These are phyloP conservation scores for Cryptococcus amylolentus DNA, from an alignment of 1,284 basidiomycete genomes.

Conservation along the genomic window DNA sequence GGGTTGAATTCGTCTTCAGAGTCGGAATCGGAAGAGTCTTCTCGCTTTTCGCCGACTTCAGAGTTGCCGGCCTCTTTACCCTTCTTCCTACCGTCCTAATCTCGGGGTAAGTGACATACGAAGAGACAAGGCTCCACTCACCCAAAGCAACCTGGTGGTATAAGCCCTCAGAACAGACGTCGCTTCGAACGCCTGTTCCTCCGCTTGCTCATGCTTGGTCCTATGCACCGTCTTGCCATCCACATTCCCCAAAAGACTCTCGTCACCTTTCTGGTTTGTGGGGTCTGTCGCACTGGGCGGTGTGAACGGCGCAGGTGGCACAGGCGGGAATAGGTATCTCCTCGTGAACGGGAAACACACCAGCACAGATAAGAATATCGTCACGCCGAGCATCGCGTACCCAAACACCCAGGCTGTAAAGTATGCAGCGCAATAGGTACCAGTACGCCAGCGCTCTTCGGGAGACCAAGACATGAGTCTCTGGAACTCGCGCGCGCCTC, in stretches of 20 bases:
- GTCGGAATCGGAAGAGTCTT: slow-evolving; percentile 18
- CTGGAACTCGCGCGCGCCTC: slow-evolving; percentile 53
- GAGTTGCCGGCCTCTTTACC: slow-evolving; percentile 46
- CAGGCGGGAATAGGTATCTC: slow-evolving; percentile 55
- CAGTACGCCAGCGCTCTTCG: slow-evolving; percentile 53
- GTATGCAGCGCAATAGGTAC: slow-evolving; percentile 52
- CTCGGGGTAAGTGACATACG: neutral
- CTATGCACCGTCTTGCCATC: slow-evolving; percentile 45
- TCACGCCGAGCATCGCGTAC: slow-evolving; percentile 49
- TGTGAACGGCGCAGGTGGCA: slow-evolving; percentile 43
- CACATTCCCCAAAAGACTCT: slow-evolving; percentile 47
- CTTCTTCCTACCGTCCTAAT: slow-evolving; percentile 35
- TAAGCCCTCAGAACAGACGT: slow-evolving; percentile 46
- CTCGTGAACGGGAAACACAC: slow-evolving; percentile 54
- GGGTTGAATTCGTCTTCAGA: slow-evolving; percentile 25
- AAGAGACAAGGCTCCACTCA: slow-evolving; percentile 10
- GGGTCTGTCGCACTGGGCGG: slow-evolving; percentile 51
- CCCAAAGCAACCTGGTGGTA: slow-evolving; percentile 42
- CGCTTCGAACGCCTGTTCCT: slow-evolving; percentile 52
- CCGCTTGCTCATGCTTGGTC: slow-evolving; percentile 49
- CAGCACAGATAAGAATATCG: slow-evolving; percentile 50
- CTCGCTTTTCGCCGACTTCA: slow-evolving; percentile 44
- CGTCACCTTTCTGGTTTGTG: slow-evolving; percentile 48
- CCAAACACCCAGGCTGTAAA: slow-evolving; percentile 53
- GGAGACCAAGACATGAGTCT: slow-evolving; percentile 56